Evolutionary conservation across 164 flowering plant genomes (phyloP).

Genomic region (Stephania japonica): DNA sequence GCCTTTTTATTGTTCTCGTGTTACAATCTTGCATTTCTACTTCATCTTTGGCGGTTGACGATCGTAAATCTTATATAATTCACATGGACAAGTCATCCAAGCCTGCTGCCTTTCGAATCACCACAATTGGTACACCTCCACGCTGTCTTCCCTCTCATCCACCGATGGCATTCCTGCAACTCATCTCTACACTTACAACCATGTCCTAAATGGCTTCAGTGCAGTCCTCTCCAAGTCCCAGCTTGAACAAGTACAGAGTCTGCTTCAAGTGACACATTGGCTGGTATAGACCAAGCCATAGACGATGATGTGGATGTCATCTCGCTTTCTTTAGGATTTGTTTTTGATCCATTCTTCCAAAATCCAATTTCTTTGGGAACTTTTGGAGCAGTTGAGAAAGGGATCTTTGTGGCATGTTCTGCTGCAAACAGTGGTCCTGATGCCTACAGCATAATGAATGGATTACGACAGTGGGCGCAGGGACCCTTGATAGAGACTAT

Average conservation of each 20-base stretch:
- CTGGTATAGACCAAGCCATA: conserved; percentile 43
- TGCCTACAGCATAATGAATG: conserved; percentile 21
- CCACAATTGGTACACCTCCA: conserved; percentile 25
- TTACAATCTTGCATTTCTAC: conserved; percentile 1
- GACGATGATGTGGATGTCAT: conserved; percentile 39
- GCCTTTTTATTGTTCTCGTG: conserved; percentile 5
- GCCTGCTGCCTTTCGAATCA: conserved; percentile 21
- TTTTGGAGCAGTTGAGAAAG: conserved; percentile 36
- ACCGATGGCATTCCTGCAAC: conserved; percentile 12
- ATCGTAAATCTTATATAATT: conserved; percentile 23
- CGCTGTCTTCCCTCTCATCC: conserved; percentile 17
- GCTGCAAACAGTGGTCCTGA: conserved; percentile 35
- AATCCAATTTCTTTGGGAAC: conserved; percentile 38
- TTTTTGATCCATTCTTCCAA: conserved; percentile 13
- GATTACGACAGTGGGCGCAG: conserved; percentile 42
- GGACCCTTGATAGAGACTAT: conserved; percentile 25
- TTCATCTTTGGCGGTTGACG: conserved; percentile 6
- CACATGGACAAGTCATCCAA: conserved; percentile 27
- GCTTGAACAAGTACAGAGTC: conserved; percentile 15
- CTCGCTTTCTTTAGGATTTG: conserved; percentile 35
- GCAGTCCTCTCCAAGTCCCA: conserved; percentile 22
- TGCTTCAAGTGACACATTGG: conserved; percentile 29
- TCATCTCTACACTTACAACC: conserved; percentile 30
- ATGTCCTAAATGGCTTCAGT: conserved; percentile 29
- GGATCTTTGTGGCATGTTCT: conserved; percentile 34